Base-by-base conservation (phyloP, 352 stramenopile genomes). In the Globisporangium cederbergense region DNA sequence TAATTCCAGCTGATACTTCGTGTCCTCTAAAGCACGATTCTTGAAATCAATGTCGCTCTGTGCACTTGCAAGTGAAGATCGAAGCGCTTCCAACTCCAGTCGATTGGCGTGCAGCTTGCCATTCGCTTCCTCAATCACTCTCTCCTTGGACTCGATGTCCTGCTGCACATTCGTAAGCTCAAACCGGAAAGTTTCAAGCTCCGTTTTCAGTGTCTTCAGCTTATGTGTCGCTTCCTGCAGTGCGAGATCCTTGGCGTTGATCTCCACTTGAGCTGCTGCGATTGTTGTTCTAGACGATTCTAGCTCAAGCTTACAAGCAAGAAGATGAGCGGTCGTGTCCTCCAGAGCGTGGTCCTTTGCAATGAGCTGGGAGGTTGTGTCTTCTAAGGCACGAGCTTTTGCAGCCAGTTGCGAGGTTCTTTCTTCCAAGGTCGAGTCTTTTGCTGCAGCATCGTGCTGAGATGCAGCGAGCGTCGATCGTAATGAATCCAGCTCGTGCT, bases 261-360 rank as follows among this genome's bases (percentile, higher is more conserved):
- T 63, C 20, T 56, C 43, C 34, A 43, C 10, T 55, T 63, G 42
- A 56, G 30, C 36, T 30, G n/a, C 30, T 30, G 7, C 38, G n/a
- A 45, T 16, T 16, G 18, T 58, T 40, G 25, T 54, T 10, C 32
- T 58, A n/a, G 53, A 52, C 4, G 60, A 54, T 55, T 68, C 62
- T 25, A 68, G 18, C 18, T 68, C 62, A 40, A 32, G 42, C 36
- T 63, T 51, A 32, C 57, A 54, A 4, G 57, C 45, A n/a, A 43
- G 4, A 13, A 63, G 28, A n/a, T 63, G 57, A 1, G 45, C 20
- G 4, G 42, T 55, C 8, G 42, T 52, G 25, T 63, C 57, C 28
- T 43, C 43, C 9, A 63, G 9, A 18, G 47, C 43, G 16, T 11
- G 40, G 16, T 63, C 57, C 13, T 63, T 63, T 7, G 18, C 43